Evolutionary conservation across 305 asterid species (phyloP).

Genomic region (Ilex paraguariensis): DNA sequence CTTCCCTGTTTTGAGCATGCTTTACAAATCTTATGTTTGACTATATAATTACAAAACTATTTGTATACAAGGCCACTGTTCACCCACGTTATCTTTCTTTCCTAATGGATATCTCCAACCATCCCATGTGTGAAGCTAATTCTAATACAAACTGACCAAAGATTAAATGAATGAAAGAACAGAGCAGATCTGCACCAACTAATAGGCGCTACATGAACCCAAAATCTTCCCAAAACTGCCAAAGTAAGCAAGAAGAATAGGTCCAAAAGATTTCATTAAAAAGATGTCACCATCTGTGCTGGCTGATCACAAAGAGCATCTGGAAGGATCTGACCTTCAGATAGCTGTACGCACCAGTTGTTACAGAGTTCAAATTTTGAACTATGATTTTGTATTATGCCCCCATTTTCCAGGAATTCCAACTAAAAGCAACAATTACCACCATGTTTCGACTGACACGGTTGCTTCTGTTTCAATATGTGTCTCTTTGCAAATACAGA

Average conservation of each 20-base stretch:
- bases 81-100: background rate
- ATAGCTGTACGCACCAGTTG: too few relatives aligned
- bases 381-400: background rate
- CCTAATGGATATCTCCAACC: background rate
- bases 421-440: slow-evolving; percentile 53
- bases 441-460: slow-evolving; percentile 12
- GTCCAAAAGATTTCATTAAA: background rate
- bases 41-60: too few relatives aligned
- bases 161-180: slow-evolving; percentile 20
- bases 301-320: background rate
- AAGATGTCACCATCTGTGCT: background rate
- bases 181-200: background rate
- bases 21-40: too few relatives aligned
- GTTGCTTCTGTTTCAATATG: slow-evolving; percentile 49
- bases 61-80: background rate
- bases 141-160: background rate
- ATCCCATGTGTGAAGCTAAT: too few relatives aligned
- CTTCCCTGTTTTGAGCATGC: too few relatives aligned
- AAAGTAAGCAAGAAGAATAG: too few relatives aligned
- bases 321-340: background rate
- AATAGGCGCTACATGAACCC: slow-evolving; percentile 6
- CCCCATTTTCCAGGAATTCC: slow-evolving; percentile 1
- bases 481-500: slow-evolving; percentile 71
- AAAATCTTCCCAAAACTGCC: too few relatives aligned
- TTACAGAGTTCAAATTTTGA: too few relatives aligned